These are phyloP conservation scores for Candida golubevii DNA, from an alignment of 805 yeast genomes.

Conservation along the genomic window DNA sequence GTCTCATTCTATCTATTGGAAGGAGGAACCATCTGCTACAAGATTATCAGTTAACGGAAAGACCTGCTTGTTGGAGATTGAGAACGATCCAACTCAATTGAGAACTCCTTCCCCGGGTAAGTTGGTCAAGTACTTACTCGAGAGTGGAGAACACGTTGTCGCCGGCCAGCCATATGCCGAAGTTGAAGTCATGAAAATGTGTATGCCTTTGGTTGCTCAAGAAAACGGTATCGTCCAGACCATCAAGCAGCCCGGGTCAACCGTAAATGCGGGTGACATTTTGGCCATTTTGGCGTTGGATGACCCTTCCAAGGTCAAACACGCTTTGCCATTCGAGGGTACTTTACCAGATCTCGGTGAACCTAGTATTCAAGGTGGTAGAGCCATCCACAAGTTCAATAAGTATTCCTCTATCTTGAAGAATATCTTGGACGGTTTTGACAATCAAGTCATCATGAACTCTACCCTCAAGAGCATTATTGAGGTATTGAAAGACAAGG, in stretches of 20 bases:
- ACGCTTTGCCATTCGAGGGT: slow-evolving; percentile 92
- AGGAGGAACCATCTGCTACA: slow-evolving; percentile 94
- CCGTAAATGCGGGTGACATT: slow-evolving; percentile 93
- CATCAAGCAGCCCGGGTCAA: slow-evolving; percentile 97
- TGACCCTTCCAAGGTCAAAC: slow-evolving; percentile 96
- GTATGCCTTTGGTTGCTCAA: slow-evolving; percentile 92
- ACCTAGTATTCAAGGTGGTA: slow-evolving; percentile 77
- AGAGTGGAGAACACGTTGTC: slow-evolving; percentile 87
- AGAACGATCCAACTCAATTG: slow-evolving; percentile 97
- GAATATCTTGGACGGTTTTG: slow-evolving; percentile 86
- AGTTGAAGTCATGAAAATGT: slow-evolving; percentile 99
- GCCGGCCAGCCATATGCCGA: slow-evolving; percentile 97
- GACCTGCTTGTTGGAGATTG: slow-evolving; percentile 90
- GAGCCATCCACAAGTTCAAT: slow-evolving; percentile 72
- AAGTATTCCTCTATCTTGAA: slow-evolving; percentile 55
- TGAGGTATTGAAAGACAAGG: slow-evolving; percentile 69
- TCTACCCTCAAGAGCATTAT: slow-evolving; percentile 71
- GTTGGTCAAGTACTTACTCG: slow-evolving; percentile 87
- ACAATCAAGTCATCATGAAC: slow-evolving; percentile 92
- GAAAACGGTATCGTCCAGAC: slow-evolving; percentile 92
- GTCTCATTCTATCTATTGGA: slow-evolving; percentile 95
- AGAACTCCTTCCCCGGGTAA: slow-evolving; percentile 99
- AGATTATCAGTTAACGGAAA: slow-evolving; percentile 92
- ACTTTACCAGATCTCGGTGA: slow-evolving; percentile 86
- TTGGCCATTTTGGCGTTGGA: slow-evolving; percentile 91